These are phyloP conservation scores for Xylariaceae sp. DNA, from an alignment of 2,329 filamentous ascomycete species.

Conservation along the genomic window DNA sequence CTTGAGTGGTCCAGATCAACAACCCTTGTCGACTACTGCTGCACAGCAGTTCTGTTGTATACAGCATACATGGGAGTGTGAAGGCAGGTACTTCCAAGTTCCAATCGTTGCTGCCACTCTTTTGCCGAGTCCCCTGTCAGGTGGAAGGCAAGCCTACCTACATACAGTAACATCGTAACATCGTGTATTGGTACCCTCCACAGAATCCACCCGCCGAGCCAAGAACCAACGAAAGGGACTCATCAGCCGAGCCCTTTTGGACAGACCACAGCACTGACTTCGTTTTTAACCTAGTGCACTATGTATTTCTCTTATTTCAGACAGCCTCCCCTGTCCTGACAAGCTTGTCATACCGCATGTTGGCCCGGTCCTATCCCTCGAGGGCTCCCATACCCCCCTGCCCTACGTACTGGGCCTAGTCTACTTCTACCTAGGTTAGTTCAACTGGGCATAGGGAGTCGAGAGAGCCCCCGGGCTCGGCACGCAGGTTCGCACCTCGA, in stretches of 20 bases:
- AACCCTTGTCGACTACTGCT: no score
- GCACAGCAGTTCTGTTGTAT: no score
- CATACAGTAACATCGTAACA: conserved; percentile 21
- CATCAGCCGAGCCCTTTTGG: conserved; percentile 26
- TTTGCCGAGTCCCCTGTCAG: conserved; percentile 26
- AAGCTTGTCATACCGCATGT: conserved; percentile 31
- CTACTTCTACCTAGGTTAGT: no score
- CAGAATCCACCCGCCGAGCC: no score
- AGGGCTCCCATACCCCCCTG: conserved; percentile 21
- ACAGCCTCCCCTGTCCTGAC: conserved; percentile 24
- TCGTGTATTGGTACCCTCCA: conserved; percentile 26
- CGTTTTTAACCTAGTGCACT: no score
- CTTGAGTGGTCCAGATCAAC: conserved; percentile 19
- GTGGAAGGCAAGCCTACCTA: conserved; percentile 17
- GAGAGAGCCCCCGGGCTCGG: conserved; percentile 27
- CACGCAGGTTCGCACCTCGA: conserved; percentile 23
- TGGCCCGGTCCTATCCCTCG: conserved; percentile 23
- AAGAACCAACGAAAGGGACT: conserved; percentile 20
- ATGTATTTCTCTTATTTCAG: no score
- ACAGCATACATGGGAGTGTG: conserved; percentile 19
- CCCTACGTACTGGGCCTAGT: conserved; percentile 1
- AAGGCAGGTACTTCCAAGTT: no score
- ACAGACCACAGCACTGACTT: no score
- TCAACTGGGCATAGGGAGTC: no score
- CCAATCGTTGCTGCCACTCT: no score